Base-by-base conservation (phyloP, 1,284 basidiomycete species). In the Pseudozyma pruni region DNA sequence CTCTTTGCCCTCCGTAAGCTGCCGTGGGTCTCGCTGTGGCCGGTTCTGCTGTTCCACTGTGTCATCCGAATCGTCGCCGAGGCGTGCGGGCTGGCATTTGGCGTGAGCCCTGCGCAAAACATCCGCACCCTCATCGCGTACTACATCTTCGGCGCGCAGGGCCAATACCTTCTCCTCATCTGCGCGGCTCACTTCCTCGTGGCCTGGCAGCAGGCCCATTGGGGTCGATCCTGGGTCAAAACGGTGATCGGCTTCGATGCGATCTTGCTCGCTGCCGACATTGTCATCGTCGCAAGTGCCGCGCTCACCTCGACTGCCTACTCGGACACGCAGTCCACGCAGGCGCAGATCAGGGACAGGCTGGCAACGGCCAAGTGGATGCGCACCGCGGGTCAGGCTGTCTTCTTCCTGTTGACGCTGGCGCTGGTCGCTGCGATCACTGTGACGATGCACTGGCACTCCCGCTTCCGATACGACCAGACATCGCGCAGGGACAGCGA, bases 131-230 rank as follows among this genome's bases (percentile, higher is more conserved):
- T 73, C 25, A 44, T 76, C 37, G 75, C 67, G 13, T 74, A 76
- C 56, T 54, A 67, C 31, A 50, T 78, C 35, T 48, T 76, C 4
- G 62, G 53, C 27, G 68, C 72, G 11, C 67, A 74, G 47, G 75
- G 74, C 1, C 74, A 74, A 47, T 78, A 76, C 37, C 56, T 67
- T 6, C 60, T 78, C 8, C 64, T 75, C 19, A 50, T 77, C 7
- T 75, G 71, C 38, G 52, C 55, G 4, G 58, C 52, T 11, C 69
- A 71, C 31, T 76, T 51, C 49, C 48, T 78, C 6, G 61, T 78
- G 31, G 51, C 58, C 16, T 78, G 73, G 72, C 72, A 76, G 34
- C 59, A 58, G 17, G 40, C 63, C 14, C 43, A 59, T 32, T 63
- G 58, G 58, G 59, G n/a, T n/a, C n/a, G n/a, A n/a, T n/a, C 37